phyloP scores from a whole-genome alignment of 2,329 filamentous ascomycete species.

The Diplodia mutila region DNA sequence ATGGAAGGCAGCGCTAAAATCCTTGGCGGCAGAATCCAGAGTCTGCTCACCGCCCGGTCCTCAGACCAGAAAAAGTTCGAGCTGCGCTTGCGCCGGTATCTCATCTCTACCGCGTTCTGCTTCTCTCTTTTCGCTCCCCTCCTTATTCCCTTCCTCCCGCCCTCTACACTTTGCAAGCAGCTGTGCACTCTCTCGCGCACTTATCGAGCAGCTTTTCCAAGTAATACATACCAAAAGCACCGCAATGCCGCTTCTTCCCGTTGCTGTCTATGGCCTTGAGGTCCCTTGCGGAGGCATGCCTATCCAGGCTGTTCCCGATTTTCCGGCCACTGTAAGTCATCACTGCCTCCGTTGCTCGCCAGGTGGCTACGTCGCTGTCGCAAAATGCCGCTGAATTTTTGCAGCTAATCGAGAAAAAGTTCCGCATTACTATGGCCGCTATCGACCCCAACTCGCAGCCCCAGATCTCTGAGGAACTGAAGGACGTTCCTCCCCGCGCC shows the following conservation, averaged over 20 bases:
- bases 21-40: constrained; percentile 14
- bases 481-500: constrained; percentile 61
- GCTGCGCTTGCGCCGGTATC: constrained; percentile 8
- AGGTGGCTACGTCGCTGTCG: neutral
- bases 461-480: constrained; percentile 49
- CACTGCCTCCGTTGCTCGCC: neutral
- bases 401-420: constrained; percentile 57
- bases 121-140: constrained; percentile 25
- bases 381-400: neutral
- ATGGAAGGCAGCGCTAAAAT: constrained; percentile 6
- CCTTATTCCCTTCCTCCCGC: neutral
- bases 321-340: constrained; percentile 80
- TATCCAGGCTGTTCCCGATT: constrained; percentile 76
- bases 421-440: constrained; percentile 98
- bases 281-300: constrained; percentile 83
- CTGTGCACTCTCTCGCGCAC: neutral
- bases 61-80: constrained; percentile 19
- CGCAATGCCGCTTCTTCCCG: constrained; percentile 52
- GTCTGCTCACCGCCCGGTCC: neutral
- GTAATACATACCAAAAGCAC: neutral
- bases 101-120: constrained; percentile 7
- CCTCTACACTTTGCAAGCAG: neutral
- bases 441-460: constrained; percentile 81
- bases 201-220: constrained; percentile 23
- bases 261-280: constrained; percentile 89